Base-by-base conservation (phyloP, 2,329 filamentous ascomycete species). In the Aspergillus felis region DNA sequence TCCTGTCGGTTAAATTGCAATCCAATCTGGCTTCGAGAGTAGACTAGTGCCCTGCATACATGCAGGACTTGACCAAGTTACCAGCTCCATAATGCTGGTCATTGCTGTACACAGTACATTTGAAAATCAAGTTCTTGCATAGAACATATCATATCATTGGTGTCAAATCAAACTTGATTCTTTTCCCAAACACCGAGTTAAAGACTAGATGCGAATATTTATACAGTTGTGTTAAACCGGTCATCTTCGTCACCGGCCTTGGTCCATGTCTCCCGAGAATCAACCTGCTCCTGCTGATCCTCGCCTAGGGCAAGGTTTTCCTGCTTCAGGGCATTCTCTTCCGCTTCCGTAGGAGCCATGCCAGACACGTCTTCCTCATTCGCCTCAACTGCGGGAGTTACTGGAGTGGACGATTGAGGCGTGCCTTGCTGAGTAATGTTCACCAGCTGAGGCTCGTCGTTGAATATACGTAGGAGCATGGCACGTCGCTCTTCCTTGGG, bases 401-500 rank as follows among this genome's bases (percentile, higher is more conserved):
- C 59, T 14, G 62, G 54, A 12, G 62, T 63, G 12, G 67, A 59
- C 3, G 57, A 56, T 8, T 65, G 56, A 9, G 50, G 53, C 14
- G 52, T 55, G 14, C 55, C 56, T 20, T 61, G 47, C 46, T 63
- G 62, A 4, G 73, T 74, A 17, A 68, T 68, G 72, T 94, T 95
- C 61, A 96, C 83, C 50, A 96, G 81, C 3, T 91, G 91, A 0
- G 90, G 88, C 28, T 88, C 88, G 66, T 97, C 93, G 71, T 97
- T 95, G 78, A 88, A 99, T 59, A 99, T 81, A 24, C 94, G 84
- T 62, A 97, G 81, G 65, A 97, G 79, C 91, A 97, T 95, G 1
- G 94, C 94, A 25, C 87, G 88, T 17, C 94, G 86, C 64, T 99
- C 94, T 74, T 99, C 94, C 79, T 99, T 99, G 51, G 94, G 93